phyloP scores from a whole-genome alignment of 768 basidiomycete genomes.

The Cystofilobasidium ferigula region DNA sequence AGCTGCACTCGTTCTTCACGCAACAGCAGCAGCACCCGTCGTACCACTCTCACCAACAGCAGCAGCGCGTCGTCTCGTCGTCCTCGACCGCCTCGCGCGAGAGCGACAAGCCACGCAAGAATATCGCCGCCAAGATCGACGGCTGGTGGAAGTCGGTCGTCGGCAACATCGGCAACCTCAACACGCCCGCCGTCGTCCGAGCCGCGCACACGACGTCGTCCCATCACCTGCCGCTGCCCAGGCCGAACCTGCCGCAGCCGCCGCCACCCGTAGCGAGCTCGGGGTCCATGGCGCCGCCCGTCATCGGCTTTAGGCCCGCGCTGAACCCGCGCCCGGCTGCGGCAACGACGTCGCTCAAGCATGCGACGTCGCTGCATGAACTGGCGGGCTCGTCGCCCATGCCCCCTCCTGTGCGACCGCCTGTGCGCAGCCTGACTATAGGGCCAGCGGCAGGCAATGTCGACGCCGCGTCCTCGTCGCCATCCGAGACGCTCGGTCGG shows the following conservation, averaged over 20 bases:
- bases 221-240: not conserved
- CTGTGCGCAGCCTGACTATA: not conserved
- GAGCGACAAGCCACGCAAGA: slow-evolving; percentile 29
- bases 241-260: not conserved
- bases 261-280: not conserved
- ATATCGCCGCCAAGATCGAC: slow-evolving; percentile 37
- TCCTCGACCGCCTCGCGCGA: slow-evolving; percentile 30
- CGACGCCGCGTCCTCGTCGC: not conserved
- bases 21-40: no score
- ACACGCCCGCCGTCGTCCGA: not conserved
- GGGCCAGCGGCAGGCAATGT: not conserved
- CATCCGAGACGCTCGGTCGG: not conserved
- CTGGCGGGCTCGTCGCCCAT: not conserved
- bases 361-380: slow-evolving; percentile 1
- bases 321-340: not conserved
- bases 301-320: not conserved
- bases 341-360: not conserved
- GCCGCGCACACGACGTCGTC: not conserved
- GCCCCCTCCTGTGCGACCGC: not conserved
- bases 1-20: slow-evolving; percentile 27
- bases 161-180: slow-evolving; percentile 31
- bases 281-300: not conserved
- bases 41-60: no score
- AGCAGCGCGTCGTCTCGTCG: slow-evolving; percentile 27
- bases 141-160: slow-evolving; percentile 41